A percentile compares a stretch with the other conserved stretches of the same genome.
phyloP scores from a whole-genome alignment of 2,329 filamentous ascomycete species.

The Diaporthe aspalathi region DNA sequence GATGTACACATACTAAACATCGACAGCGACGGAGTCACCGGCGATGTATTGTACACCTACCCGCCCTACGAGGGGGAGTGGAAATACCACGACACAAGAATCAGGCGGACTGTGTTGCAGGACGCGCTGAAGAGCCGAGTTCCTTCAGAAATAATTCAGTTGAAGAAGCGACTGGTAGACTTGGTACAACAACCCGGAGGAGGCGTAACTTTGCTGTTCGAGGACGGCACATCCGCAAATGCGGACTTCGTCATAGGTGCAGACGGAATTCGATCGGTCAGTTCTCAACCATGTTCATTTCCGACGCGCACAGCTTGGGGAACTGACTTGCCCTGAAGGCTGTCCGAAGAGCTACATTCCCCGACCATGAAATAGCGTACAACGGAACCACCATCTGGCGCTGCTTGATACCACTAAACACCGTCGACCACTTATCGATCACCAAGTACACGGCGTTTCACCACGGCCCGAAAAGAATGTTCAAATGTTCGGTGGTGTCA shows the following conservation, averaged over 20 bases:
- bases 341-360: slow-evolving; percentile 25
- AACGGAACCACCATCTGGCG: slow-evolving; percentile 36
- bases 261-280: slow-evolving; percentile 32
- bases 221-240: slow-evolving; percentile 29
- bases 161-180: slow-evolving; percentile 24
- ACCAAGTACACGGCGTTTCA: slow-evolving; percentile 35
- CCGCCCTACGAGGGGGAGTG: slow-evolving; percentile 22
- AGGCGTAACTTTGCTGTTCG: slow-evolving; percentile 1
- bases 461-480: slow-evolving; percentile 29
- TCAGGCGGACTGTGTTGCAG: slow-evolving; percentile 24
- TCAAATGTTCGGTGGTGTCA: slow-evolving; percentile 32
- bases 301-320: too few species aligned
- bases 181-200: slow-evolving; percentile 17
- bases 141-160: background rate
- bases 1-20: too few species aligned
- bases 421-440: slow-evolving; percentile 30
- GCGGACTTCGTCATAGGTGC: slow-evolving; percentile 32
- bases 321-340: background rate
- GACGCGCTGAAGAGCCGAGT: slow-evolving; percentile 27
- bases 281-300: background rate
- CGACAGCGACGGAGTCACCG: slow-evolving; percentile 25
- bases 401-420: slow-evolving; percentile 19
- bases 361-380: slow-evolving; percentile 22
- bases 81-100: slow-evolving; percentile 28
- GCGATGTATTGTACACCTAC: slow-evolving; percentile 17